Base-by-base conservation (phyloP, 352 stramenopile genomes). In the Aphanomyces stellatus region DNA sequence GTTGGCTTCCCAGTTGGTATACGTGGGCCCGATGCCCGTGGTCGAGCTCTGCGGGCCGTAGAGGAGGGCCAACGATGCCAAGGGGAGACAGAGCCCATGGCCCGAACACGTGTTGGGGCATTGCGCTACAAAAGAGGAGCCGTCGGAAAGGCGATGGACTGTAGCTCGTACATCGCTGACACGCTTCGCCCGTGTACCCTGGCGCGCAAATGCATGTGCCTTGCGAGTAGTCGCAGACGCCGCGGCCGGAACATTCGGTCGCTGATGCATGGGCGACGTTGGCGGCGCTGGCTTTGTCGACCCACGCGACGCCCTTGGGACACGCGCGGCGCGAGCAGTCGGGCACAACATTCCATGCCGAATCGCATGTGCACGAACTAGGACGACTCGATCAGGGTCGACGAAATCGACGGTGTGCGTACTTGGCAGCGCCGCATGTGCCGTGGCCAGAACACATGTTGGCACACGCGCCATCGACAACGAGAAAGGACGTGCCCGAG, bases 1-100 rank as follows among this genome's bases (percentile, higher is more conserved):
- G 62, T 91, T 72, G 30, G 82, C 90, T 59, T 96, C 88, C 88
- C 88, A 96, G 71, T 96, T 96, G 0, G 74, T 74, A 64, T 96
- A 96, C 34, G 65, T 69, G 3, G 75, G 80, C 1, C 79, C 84
- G 13, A 80, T 40, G 3, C 81, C 82, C 24, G 79, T 71, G 8
- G 76, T 76, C 2, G 72, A 31, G 0, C 78, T 74, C 27, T 81
- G 72, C 2, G 79, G 75, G 0, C 81, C 79, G 40, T 88, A 87
- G 48, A 78, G 51, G 10, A 82, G 70, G 13, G 73, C 78, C 4
- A 89, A 57, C 4, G 70, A 77, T 10, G 74, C 76, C 43, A 85
- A 65, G 22, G 81, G 85, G 55, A 86, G 84, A 69, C 81, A 89
- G 7, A 82, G 49, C 11, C 81, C 81, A 30, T 88, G 79, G 10